These are phyloP conservation scores for Abrus pulchellus DNA, from an alignment of 306 rosid genomes.

Conservation along the genomic window DNA sequence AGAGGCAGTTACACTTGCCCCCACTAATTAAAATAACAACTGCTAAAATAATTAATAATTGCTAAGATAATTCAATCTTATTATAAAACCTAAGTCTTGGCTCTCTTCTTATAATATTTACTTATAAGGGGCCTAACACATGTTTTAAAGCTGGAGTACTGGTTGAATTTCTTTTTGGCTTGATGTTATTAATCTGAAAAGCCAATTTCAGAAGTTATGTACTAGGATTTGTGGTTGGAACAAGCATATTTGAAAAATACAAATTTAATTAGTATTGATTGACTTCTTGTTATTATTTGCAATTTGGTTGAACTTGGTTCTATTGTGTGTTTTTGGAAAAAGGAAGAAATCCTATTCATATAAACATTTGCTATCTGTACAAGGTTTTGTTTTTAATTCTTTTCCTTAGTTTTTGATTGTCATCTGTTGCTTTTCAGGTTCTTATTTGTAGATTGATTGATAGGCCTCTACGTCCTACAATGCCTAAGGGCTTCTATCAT, in stretches of 20 bases:
- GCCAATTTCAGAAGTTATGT: constrained; percentile 19
- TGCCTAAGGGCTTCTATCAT: constrained; percentile 93
- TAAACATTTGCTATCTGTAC: constrained; percentile 25
- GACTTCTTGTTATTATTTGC: constrained; percentile 7
- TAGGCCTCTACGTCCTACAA: constrained; percentile 96
- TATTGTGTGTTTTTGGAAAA: constrained; percentile 15
- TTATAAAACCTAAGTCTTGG: too few species aligned
- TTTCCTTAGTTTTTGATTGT: constrained; percentile 25
- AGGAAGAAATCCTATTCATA: constrained; percentile 22
- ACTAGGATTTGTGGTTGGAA: constrained; percentile 14
- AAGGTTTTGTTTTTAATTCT: neutral
- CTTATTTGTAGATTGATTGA: constrained; percentile 97
- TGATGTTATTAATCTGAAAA: neutral
- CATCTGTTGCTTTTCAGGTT: constrained; percentile 73
- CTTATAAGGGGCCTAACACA: neutral
- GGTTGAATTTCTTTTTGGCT: constrained; percentile 18
- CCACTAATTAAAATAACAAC: too few species aligned
- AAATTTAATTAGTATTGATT: constrained; percentile 1
- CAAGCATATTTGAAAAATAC: constrained; percentile 10
- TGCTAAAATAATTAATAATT: too few species aligned
- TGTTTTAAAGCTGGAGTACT: constrained; percentile 6
- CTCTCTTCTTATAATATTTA: too few species aligned
- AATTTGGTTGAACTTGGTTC: constrained; percentile 4
- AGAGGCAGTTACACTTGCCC: too few species aligned
- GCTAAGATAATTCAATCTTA: too few species aligned